These are phyloP conservation scores for Voacanga thouarsii DNA, from an alignment of 257 asterid species.

Conservation along the genomic window DNA sequence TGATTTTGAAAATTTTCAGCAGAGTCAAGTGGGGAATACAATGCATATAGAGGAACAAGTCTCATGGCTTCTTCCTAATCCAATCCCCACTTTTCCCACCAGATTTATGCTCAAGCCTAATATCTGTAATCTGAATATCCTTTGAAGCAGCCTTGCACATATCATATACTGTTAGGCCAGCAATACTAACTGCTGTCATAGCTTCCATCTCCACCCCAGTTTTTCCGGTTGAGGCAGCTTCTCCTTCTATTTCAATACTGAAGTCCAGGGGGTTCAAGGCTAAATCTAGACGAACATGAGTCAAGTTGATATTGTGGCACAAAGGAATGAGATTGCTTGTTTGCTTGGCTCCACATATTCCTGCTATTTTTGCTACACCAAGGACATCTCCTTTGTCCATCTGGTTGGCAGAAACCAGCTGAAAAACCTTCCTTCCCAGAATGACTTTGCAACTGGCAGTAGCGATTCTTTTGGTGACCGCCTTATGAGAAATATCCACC, in stretches of 20 bases:
- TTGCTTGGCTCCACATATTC: slow-evolving; percentile 73
- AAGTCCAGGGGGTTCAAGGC: slow-evolving; percentile 44
- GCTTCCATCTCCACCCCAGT: slow-evolving; percentile 98
- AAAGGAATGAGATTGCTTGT: slow-evolving; percentile 77
- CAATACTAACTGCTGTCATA: slow-evolving; percentile 63
- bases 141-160: slow-evolving; percentile 92
- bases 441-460: slow-evolving; percentile 75
- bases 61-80: slow-evolving; percentile 41
- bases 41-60: too few relatives aligned
- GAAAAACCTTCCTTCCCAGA: slow-evolving; percentile 58
- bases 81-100: slow-evolving; percentile 92
- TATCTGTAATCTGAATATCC: slow-evolving; percentile 54
- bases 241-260: slow-evolving; percentile 61
- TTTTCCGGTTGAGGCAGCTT: slow-evolving; percentile 52
- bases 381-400: slow-evolving; percentile 85
- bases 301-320: slow-evolving; percentile 71
- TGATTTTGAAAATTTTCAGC: too few relatives aligned
- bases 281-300: slow-evolving; percentile 54
- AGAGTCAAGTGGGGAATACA: too few relatives aligned
- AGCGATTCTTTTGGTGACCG: slow-evolving; percentile 59
- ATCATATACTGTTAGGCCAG: slow-evolving; percentile 82
- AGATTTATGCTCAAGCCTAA: slow-evolving; percentile 60
- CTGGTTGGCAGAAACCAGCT: slow-evolving; percentile 70
- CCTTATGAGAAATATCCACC: slow-evolving; percentile 77
- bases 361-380: slow-evolving; percentile 72